Percentiles rank a stretch among this genome's conserved stretches.
phyloP scores from a whole-genome alignment of 1,139 yeast species.

The Pichia sp. region DNA sequence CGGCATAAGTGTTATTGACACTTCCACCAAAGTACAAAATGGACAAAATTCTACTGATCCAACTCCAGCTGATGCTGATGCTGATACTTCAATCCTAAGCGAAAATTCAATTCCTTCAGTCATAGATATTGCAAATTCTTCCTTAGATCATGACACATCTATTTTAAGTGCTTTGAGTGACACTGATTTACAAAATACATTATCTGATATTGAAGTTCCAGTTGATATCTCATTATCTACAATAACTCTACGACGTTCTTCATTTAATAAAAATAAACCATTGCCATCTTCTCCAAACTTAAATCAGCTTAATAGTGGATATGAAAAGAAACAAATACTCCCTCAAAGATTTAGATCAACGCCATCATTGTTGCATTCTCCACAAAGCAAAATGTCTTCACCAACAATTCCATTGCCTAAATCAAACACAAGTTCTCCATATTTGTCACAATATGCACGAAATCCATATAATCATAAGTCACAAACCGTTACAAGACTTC shows the following conservation, averaged over 20 bases:
- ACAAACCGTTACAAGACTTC: conserved; percentile 12
- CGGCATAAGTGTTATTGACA: conserved; percentile 10
- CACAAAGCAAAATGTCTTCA: neutral
- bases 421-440: conserved; percentile 10
- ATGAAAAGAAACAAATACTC: neutral
- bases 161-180: neutral
- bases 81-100: neutral
- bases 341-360: conserved; percentile 11
- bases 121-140: neutral
- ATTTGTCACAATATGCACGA: conserved; percentile 4
- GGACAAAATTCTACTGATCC: too few relatives aligned
- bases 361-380: conserved; percentile 4
- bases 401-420: conserved; percentile 12
- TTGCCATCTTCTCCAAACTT: neutral
- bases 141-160: neutral
- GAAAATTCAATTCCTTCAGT: neutral
- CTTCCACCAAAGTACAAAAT: neutral
- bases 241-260: conserved; percentile 3
- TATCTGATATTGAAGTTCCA: neutral
- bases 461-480: conserved; percentile 5
- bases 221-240: conserved; percentile 7
- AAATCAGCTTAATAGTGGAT: neutral
- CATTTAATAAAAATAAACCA: conserved; percentile 1
- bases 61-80: neutral
- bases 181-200: neutral